Percentiles rank a stretch among this genome's conserved stretches.
Evolutionary conservation across 2,329 filamentous ascomycete genomes (phyloP).

Genomic region (Raffaelea ambrosiae): DNA sequence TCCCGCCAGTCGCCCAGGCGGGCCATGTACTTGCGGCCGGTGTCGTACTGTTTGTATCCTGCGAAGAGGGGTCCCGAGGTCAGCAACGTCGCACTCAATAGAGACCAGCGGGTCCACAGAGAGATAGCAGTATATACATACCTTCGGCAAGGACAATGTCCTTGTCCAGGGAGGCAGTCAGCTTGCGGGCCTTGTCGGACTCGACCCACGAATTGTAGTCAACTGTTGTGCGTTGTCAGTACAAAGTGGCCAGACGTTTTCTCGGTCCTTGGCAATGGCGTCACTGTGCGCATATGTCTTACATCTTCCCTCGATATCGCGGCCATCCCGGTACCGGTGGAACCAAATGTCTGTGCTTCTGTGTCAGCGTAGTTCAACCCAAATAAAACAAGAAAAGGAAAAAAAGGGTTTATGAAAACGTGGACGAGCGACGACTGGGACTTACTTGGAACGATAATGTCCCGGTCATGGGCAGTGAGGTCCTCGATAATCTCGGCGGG

Average conservation of each 20-base stretch:
- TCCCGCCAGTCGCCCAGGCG: slow-evolving; percentile 85
- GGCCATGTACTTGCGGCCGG: slow-evolving; percentile 83
- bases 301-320: slow-evolving; percentile 93
- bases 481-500: slow-evolving; percentile 85
- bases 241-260: not conserved
- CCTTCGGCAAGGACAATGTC: slow-evolving; percentile 84
- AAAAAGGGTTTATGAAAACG: not conserved
- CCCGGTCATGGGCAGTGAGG: slow-evolving; percentile 86
- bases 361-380: slow-evolving; percentile 2
- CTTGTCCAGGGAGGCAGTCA: slow-evolving; percentile 65
- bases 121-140: no score
- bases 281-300: slow-evolving; percentile 26
- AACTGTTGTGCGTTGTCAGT: slow-evolving; percentile 41
- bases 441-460: slow-evolving; percentile 92
- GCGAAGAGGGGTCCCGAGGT: slow-evolving; percentile 3
- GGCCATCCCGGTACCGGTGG: slow-evolving; percentile 71
- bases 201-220: slow-evolving; percentile 99
- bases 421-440: no score
- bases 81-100: slow-evolving; percentile 2
- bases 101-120: no score
- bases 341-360: slow-evolving; percentile 84
- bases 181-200: slow-evolving; percentile 71
- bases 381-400: not conserved
- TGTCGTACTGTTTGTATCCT: slow-evolving; percentile 86
- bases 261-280: no score